phyloP scores from a whole-genome alignment of 148 eudicot genomes.

The Spergularia bocconei region DNA sequence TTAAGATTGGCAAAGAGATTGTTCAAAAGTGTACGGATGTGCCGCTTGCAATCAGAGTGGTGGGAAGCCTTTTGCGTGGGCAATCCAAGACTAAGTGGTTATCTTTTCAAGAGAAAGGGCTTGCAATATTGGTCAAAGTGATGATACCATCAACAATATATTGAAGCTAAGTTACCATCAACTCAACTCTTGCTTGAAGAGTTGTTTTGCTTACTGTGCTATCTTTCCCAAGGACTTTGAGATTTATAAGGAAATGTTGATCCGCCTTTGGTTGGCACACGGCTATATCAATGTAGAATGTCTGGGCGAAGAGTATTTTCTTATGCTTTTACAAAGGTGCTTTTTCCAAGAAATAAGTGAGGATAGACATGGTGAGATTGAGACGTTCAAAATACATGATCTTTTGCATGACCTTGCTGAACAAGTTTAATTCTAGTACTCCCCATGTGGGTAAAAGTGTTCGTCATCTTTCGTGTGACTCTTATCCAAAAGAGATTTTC shows the following conservation, averaged over 20 bases:
- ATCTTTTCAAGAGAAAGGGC: not conserved
- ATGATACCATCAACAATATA: not conserved
- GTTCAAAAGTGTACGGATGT: slow-evolving; percentile 22
- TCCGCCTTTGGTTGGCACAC: slow-evolving; percentile 22
- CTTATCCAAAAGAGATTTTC: not conserved
- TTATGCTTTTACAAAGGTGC: slow-evolving; percentile 7
- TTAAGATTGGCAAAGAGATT: slow-evolving; percentile 17
- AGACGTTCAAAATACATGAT: not conserved
- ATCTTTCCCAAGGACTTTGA: slow-evolving; percentile 10
- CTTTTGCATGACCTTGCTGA: not conserved
- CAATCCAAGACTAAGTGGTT: slow-evolving; percentile 6
- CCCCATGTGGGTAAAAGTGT: not conserved
- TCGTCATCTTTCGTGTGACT: not conserved
- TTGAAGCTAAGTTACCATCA: slow-evolving; percentile 21
- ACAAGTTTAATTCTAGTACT: not conserved
- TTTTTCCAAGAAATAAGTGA: slow-evolving; percentile 1
- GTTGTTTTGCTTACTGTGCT: slow-evolving; percentile 16
- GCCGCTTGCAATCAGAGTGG: slow-evolving; percentile 26
- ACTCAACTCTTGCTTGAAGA: slow-evolving; percentile 9
- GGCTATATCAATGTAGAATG: slow-evolving; percentile 8
- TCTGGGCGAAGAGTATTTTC: not conserved
- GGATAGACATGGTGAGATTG: not conserved
- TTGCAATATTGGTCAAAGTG: not conserved
- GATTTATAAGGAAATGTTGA: not conserved
- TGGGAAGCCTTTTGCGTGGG: slow-evolving; percentile 11